These are phyloP conservation scores for Gleditsia sinensis DNA, from an alignment of 306 rosid species.

Conservation along the genomic window DNA sequence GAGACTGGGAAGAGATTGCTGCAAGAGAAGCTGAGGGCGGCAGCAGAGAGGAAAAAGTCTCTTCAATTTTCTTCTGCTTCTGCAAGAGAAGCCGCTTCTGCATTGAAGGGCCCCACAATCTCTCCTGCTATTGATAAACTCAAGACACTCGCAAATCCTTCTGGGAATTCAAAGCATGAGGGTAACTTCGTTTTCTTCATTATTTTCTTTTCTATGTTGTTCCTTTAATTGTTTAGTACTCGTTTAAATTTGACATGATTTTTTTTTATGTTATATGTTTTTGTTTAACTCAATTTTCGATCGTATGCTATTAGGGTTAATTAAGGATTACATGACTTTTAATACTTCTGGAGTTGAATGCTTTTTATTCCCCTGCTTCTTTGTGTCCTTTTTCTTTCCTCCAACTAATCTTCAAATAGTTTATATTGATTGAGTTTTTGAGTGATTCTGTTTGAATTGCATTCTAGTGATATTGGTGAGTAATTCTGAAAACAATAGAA, in stretches of 20 bases:
- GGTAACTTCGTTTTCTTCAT: constrained; percentile 25
- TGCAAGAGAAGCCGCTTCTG: background rate
- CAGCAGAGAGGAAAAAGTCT: background rate
- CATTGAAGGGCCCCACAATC: background rate
- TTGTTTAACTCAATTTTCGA: background rate
- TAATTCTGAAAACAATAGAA: background rate
- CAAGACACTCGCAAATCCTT: background rate
- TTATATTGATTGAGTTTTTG: background rate
- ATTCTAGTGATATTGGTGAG: background rate
- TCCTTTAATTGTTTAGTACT: background rate
- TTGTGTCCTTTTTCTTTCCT: background rate
- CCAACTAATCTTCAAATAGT: background rate
- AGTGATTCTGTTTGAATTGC: background rate
- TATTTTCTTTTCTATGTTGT: background rate
- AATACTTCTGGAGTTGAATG: no score
- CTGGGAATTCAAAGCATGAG: constrained; percentile 3
- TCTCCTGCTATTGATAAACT: background rate
- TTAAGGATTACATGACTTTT: no score
- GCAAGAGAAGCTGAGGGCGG: constrained; percentile 27
- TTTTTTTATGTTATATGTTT: background rate
- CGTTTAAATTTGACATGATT: background rate
- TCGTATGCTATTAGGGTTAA: no score
- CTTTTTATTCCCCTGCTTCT: background rate
- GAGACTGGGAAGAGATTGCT: constrained; percentile 36
- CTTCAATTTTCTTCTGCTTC: no score